Conservation (phyloP, 805 yeast species). For the Metahyphopichia silvanorum region DNA sequence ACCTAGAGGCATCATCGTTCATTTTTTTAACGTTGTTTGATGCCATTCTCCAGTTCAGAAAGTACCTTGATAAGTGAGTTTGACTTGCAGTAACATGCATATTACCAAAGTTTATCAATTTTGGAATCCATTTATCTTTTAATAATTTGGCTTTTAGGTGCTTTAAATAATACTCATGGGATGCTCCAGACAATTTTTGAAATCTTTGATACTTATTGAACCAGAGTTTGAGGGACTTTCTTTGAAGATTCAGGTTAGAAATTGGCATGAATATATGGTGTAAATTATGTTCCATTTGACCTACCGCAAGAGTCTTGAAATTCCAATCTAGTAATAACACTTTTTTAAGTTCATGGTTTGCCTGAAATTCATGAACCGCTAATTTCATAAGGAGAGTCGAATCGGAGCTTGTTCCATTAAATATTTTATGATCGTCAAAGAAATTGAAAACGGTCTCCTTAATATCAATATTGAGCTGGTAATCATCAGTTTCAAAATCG, state of each 20-base stretch:
- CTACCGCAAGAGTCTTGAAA: constrained; percentile 6
- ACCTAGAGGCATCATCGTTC: not conserved
- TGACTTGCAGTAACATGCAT: no score
- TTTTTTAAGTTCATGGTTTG: constrained; percentile 2
- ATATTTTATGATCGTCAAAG: constrained; percentile 18
- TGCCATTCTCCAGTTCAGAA: not conserved
- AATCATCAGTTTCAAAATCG: constrained; percentile 25
- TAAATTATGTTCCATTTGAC: constrained; percentile 11
- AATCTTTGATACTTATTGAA: constrained; percentile 3
- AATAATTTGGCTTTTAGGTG: constrained; percentile 5
- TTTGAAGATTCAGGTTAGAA: not conserved
- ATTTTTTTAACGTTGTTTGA: not conserved
- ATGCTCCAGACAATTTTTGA: constrained; percentile 2
- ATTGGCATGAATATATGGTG: constrained; percentile 7
- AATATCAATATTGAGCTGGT: constrained; percentile 14
- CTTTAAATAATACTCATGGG: constrained; percentile 7
- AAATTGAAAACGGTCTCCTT: constrained; percentile 19
- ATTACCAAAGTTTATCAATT: not conserved
- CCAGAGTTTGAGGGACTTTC: constrained; percentile 11
- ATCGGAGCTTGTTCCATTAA: constrained; percentile 8
- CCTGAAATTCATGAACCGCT: constrained; percentile 15
- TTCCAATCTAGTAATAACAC: constrained; percentile 20
- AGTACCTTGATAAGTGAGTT: not conserved
- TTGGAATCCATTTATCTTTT: constrained; percentile 2
- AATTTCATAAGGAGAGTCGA: constrained; percentile 30